Evolutionary conservation across 371 early-diverging fungal genomes (phyloP), one percentile per base, ranked within the genome.

Genomic region (Circinella umbellata): DNA sequence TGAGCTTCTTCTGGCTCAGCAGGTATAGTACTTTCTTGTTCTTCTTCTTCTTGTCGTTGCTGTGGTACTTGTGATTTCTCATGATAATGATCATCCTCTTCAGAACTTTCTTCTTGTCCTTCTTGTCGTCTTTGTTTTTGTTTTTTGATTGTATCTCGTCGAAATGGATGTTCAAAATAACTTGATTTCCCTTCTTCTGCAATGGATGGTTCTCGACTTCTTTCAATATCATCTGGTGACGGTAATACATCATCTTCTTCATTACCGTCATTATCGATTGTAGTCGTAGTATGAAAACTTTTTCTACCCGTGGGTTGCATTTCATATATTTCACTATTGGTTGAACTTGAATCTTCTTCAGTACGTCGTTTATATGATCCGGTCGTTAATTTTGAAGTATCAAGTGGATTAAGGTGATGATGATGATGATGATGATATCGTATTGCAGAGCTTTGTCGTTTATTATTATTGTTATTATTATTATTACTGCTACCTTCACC

Each of bases 131-230:
- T 4, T 34, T 57, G 57, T n/a, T 57, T 20, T 7, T 18, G 10
- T 1, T 51, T 8, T 51, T 51, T 51, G 2, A n/a, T 5, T 5
- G 57, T 57, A 38, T 64, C 65, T 3, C 17, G 53, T 8, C 36
- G 65, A n/a, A 75, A 75, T 63, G 75, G 75, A 36, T 72, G 72
- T 37, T 64, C 55, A 67, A 75, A 75, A 61, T 69, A 75, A 64
- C 61, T 74, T 4, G 64, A 46, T 27, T 46, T 53, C 14, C 53
- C 20, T 64, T 70, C 53, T 4, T 51, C n/a, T 9, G 51, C 15
- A 7, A 53, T 39, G 8, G 49, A 18, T 0, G 18, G 38, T 47
- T 63, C 57, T 35, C 59, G 67, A 42, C 48, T 36, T 38, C 53
- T 64, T 70, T 63, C 54, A 67, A 62, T 57, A 35, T 74, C 74